A percentile compares a stretch with the other conserved stretches of the same genome.
phyloP scores from a whole-genome alignment of 2,329 filamentous ascomycete genomes.

The Cytospora paraplurivora region DNA sequence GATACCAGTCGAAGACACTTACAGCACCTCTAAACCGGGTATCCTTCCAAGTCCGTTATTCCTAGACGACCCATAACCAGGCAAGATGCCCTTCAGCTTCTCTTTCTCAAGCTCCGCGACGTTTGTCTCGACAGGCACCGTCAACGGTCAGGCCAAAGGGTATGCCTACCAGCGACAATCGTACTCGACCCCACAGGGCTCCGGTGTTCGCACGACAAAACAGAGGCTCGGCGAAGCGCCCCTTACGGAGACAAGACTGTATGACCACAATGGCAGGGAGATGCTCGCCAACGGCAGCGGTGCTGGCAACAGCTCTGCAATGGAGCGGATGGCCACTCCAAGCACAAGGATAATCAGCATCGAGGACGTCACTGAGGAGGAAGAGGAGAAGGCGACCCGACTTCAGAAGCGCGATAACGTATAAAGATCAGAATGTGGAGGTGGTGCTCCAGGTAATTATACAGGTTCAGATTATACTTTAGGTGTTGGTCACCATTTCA shows the following conservation, averaged over 20 bases:
- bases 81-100: slow-evolving; percentile 27
- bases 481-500: no score
- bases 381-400: slow-evolving; percentile 7
- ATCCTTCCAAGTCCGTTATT: background rate
- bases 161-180: slow-evolving; percentile 24
- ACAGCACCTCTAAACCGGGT: background rate
- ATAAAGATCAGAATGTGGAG: background rate
- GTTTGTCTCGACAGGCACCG: slow-evolving; percentile 23
- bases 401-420: background rate
- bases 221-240: slow-evolving; percentile 24
- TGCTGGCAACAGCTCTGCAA: background rate
- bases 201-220: slow-evolving; percentile 23
- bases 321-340: background rate
- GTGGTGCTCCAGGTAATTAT: no score
- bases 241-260: slow-evolving; percentile 18
- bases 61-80: background rate
- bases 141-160: slow-evolving; percentile 23
- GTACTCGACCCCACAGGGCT: slow-evolving; percentile 23
- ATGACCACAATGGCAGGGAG: slow-evolving; percentile 23
- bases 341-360: slow-evolving; percentile 27
- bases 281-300: slow-evolving; percentile 8
- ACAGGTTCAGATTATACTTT: no score
- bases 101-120: slow-evolving; percentile 26
- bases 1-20: background rate
- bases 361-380: slow-evolving; percentile 27